Evolutionary conservation across 768 basidiomycete genomes (phyloP).

Genomic region (Coprinopsis strossmayeri): DNA sequence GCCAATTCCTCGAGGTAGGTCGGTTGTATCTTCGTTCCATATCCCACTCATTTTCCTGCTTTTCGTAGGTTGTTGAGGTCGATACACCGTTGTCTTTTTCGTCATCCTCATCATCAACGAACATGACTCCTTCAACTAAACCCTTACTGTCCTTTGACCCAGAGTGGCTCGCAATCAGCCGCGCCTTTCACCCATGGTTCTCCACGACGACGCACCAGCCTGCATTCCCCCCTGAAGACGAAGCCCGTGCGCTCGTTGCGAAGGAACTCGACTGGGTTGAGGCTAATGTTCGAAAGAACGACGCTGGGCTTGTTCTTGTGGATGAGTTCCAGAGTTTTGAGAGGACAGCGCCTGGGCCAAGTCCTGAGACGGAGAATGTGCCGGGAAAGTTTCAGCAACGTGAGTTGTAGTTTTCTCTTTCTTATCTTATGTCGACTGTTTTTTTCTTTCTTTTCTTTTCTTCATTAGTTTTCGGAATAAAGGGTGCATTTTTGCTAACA

Average conservation of each 20-base stretch:
- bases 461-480: no score
- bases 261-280: conserved; percentile 65
- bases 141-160: conserved; percentile 64
- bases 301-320: conserved; percentile 33
- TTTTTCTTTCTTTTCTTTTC: no score
- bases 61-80: conserved; percentile 62
- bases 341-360: conserved; percentile 54
- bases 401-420: conserved; percentile 22
- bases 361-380: conserved; percentile 1
- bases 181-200: conserved; percentile 78
- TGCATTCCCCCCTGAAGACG: conserved; percentile 52
- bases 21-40: neutral
- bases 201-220: conserved; percentile 44
- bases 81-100: conserved; percentile 11
- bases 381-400: conserved; percentile 25
- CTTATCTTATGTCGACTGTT: neutral
- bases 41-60: neutral
- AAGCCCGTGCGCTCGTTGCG: conserved; percentile 47
- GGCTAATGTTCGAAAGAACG: conserved; percentile 39
- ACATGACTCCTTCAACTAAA: conserved; percentile 11
- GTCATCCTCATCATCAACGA: neutral
- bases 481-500: no score
- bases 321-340: conserved; percentile 60
- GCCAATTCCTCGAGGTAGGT: conserved; percentile 78
- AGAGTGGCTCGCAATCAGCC: conserved; percentile 91